These are phyloP conservation scores for Trichocladium antarcticum DNA, from an alignment of 495 filamentous ascomycete species.

Conservation along the genomic window DNA sequence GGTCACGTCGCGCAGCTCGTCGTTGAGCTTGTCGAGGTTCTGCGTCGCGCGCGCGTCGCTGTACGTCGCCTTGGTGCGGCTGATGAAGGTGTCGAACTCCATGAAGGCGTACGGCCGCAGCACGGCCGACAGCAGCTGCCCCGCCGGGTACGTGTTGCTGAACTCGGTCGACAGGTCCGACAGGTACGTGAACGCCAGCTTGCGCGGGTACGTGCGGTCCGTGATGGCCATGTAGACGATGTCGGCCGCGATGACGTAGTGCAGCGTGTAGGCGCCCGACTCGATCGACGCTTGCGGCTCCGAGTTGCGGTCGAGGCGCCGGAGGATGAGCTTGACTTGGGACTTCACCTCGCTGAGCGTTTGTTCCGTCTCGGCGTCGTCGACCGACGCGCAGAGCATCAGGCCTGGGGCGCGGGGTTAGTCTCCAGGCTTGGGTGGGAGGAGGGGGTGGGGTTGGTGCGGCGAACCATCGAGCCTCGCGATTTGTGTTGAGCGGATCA, in stretches of 20 bases:
- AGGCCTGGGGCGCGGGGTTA: constrained; percentile 52
- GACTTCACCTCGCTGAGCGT: constrained; percentile 79
- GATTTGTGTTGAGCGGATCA: constrained; percentile 95
- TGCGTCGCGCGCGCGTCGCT: constrained; percentile 78
- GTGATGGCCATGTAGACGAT: constrained; percentile 88
- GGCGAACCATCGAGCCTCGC: constrained; percentile 76
- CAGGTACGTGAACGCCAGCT: constrained; percentile 98
- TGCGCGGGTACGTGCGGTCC: constrained; percentile 89
- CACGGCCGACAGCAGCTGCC: constrained; percentile 59
- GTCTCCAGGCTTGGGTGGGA: constrained; percentile 9
- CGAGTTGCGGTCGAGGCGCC: constrained; percentile 72
- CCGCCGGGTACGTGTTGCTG: constrained; percentile 63
- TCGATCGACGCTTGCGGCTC: constrained; percentile 91
- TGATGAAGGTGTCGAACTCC: constrained; percentile 96
- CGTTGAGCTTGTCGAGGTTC: constrained; percentile 83
- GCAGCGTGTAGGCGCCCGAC: constrained; percentile 56
- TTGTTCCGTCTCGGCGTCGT: constrained; percentile 53
- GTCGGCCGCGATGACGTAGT: constrained; percentile 74
- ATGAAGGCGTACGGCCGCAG: constrained; percentile 92
- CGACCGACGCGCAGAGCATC: constrained; percentile 88
- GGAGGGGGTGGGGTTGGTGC: not conserved
- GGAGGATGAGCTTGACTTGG: constrained; percentile 82
- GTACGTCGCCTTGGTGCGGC: constrained; percentile 85
- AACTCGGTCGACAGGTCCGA: constrained; percentile 86
- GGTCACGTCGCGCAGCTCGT: constrained; percentile 93